Evolutionary conservation across 371 early-diverging fungal species (phyloP).

Genomic region (Apophysomyces elegans): DNA sequence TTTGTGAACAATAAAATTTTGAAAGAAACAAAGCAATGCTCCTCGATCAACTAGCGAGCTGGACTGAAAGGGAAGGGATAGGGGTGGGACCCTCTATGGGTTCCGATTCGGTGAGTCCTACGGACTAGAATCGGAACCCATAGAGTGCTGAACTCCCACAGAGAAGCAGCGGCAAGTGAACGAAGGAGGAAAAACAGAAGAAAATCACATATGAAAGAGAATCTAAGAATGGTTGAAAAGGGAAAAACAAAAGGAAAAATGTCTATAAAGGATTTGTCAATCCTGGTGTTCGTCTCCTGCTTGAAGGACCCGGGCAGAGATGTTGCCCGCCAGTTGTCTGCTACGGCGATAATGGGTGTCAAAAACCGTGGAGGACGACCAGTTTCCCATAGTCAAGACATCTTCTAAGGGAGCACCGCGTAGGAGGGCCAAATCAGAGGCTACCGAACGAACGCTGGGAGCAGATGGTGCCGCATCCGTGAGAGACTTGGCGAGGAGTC

Average conservation of each 20-base stretch:
- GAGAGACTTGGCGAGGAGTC: no score
- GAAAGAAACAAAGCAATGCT: background rate
- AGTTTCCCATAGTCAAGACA: no score
- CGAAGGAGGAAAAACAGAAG: no score
- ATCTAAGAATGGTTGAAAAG: no score
- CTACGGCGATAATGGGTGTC: constrained; percentile 5
- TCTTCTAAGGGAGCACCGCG: no score
- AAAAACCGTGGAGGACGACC: constrained; percentile 5
- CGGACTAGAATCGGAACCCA: background rate
- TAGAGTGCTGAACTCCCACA: background rate
- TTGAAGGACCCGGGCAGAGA: constrained; percentile 4
- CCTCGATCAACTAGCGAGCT: no score
- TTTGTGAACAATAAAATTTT: background rate
- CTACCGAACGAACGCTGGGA: no score
- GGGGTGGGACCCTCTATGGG: background rate
- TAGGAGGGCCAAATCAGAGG: no score
- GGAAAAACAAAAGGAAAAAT: no score
- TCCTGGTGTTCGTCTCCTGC: background rate
- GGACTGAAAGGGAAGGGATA: background rate
- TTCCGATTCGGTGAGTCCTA: background rate
- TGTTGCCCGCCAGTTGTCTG: background rate
- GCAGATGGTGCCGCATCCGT: no score
- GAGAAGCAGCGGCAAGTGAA: background rate
- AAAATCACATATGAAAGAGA: no score
- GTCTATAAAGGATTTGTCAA: background rate